Conservation (phyloP, 169 alveolate genomes). For the Eimeria mitis region DNA sequence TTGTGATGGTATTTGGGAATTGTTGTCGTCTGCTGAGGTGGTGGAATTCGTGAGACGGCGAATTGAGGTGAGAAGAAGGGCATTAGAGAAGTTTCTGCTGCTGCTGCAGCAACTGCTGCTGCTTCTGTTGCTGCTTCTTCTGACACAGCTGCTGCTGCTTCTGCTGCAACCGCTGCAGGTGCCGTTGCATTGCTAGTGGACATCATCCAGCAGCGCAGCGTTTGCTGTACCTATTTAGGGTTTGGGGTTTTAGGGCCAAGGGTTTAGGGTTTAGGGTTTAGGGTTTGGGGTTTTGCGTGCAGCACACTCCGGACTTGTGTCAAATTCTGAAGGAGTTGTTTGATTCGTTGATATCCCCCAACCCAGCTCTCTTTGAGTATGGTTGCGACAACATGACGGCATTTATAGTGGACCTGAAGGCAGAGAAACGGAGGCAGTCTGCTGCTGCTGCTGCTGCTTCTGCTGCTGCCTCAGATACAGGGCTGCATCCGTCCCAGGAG, state of each 20-base stretch:
- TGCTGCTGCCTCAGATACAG: background rate
- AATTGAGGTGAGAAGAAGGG: conserved; percentile 57
- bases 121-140: background rate
- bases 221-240: background rate
- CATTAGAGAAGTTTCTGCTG: background rate
- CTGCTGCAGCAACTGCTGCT: background rate
- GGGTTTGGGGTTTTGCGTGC: background rate
- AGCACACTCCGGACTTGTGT: conserved; percentile 75
- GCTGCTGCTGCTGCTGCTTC: conserved; percentile 19
- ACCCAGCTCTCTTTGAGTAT: conserved; percentile 81
- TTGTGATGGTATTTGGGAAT: conserved; percentile 85
- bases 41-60: conserved; percentile 80
- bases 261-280: background rate
- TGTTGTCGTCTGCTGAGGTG: conserved; percentile 79
- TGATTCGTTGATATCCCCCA: conserved; percentile 81
- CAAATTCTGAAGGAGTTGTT: conserved; percentile 78
- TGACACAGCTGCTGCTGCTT: background rate
- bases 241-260: background rate
- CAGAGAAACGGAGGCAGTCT: conserved; percentile 13
- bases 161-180: background rate
- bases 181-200: background rate
- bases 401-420: conserved; percentile 78
- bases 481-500: background rate
- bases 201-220: background rate
- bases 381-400: conserved; percentile 86